These are phyloP conservation scores for Helicostylum pulchrum DNA, from an alignment of 192 early-diverging fungal species.

Conservation along the genomic window DNA sequence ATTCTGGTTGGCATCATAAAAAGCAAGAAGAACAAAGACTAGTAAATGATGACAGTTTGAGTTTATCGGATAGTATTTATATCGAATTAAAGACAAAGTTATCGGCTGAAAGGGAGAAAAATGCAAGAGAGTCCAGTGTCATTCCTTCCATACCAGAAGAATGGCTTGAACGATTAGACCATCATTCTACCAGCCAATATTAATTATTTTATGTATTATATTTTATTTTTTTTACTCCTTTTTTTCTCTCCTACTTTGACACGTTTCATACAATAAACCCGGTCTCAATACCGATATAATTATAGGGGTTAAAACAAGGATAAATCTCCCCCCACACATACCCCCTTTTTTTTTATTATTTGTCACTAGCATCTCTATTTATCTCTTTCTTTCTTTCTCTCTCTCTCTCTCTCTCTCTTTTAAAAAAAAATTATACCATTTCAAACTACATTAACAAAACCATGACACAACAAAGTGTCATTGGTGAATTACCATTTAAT, in stretches of 20 bases:
- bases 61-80: conserved; percentile 14
- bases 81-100: conserved; percentile 11
- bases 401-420: background rate
- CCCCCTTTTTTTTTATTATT: background rate
- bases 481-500: conserved; percentile 5
- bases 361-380: too few relatives aligned
- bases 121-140: conserved; percentile 18
- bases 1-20: conserved; percentile 6
- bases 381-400: conserved; percentile 13
- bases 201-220: too few relatives aligned
- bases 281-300: background rate
- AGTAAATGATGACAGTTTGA: background rate
- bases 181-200: background rate
- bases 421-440: background rate
- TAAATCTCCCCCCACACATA: background rate
- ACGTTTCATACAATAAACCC: conserved; percentile 4
- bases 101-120: conserved; percentile 11
- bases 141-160: conserved; percentile 34
- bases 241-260: background rate
- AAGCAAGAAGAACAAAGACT: conserved; percentile 7
- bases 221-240: background rate
- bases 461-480: conserved; percentile 11
- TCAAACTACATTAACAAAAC: background rate
- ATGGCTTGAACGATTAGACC: conserved; percentile 32
- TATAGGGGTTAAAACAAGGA: too few relatives aligned